phyloP scores from a whole-genome alignment of 345 rosid genomes.

The Bretschneidera sinensis region DNA sequence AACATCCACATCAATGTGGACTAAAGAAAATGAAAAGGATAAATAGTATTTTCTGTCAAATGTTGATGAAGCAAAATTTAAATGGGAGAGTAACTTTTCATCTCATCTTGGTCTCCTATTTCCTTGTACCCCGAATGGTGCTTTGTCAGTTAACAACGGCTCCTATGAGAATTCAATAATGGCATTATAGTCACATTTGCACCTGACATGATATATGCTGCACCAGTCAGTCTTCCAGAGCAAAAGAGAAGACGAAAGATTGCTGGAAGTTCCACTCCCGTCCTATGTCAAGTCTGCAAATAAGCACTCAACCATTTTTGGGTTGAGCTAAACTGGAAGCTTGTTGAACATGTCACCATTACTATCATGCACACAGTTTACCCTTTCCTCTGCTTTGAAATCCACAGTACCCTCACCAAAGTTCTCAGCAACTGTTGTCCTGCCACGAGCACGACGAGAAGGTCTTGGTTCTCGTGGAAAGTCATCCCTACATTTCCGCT shows the following conservation, averaged over 20 bases:
- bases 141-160: neutral
- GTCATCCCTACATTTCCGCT: slow-evolving; percentile 26
- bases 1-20: neutral
- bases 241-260: neutral
- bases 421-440: slow-evolving; percentile 15
- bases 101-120: neutral
- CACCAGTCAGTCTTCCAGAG: neutral
- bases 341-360: slow-evolving; percentile 5
- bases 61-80: neutral
- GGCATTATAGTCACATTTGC: neutral
- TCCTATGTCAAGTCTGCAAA: neutral
- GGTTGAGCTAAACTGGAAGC: slow-evolving; percentile 5
- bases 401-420: slow-evolving; percentile 2
- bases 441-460: slow-evolving; percentile 20
- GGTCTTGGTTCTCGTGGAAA: slow-evolving; percentile 11
- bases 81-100: neutral
- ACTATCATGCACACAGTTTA: slow-evolving; percentile 15
- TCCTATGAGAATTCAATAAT: neutral
- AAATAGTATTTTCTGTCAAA: neutral
- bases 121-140: neutral
- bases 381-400: slow-evolving; percentile 21
- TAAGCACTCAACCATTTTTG: neutral
- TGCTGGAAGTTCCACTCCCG: neutral
- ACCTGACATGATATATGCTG: neutral
- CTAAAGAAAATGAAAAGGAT: neutral